Conservation (phyloP, 2,329 filamentous ascomycete genomes). For the Penicillium paneum region DNA sequence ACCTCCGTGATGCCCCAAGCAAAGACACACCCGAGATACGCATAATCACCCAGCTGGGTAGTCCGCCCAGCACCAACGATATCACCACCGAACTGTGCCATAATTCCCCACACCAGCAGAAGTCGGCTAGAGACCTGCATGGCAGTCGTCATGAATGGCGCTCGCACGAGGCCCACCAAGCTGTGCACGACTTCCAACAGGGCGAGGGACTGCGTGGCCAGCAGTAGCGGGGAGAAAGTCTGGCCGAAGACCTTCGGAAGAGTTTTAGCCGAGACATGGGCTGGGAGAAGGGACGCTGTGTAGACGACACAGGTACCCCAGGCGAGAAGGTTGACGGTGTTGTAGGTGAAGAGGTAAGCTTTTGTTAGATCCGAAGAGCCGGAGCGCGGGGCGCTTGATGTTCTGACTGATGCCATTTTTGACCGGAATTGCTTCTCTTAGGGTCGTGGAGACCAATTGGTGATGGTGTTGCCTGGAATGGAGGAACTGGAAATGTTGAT, state of each 20-base stretch:
- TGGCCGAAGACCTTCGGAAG: conserved; percentile 47
- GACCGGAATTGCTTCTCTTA: not conserved
- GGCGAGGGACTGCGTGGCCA: conserved; percentile 77
- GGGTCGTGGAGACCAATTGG: conserved; percentile 1
- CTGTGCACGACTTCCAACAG: conserved; percentile 81
- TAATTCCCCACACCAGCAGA: conserved; percentile 83
- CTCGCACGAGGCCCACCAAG: conserved; percentile 74
- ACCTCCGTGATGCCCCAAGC: conserved; percentile 92
- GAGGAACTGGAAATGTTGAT: conserved; percentile 9
- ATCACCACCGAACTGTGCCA: conserved; percentile 59
- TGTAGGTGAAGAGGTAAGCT: conserved; percentile 81
- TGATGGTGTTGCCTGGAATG: conserved; percentile 7
- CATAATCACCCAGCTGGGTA: conserved; percentile 37
- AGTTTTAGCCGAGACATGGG: conserved; percentile 50
- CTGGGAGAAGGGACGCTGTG: conserved; percentile 56
- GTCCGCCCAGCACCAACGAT: conserved; percentile 26
- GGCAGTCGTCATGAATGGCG: conserved; percentile 76
- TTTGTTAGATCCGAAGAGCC: conserved; percentile 51
- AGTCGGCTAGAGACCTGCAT: conserved; percentile 89
- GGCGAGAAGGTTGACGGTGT: conserved; percentile 69
- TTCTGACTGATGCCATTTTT: conserved; percentile 17
- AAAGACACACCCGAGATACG: conserved; percentile 55
- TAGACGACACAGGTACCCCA: conserved; percentile 76
- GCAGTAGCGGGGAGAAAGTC: conserved; percentile 39
- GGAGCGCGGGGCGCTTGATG: conserved; percentile 11